phyloP scores from a whole-genome alignment of 192 early-diverging fungal species.

The Pilobolus umbonatus region DNA sequence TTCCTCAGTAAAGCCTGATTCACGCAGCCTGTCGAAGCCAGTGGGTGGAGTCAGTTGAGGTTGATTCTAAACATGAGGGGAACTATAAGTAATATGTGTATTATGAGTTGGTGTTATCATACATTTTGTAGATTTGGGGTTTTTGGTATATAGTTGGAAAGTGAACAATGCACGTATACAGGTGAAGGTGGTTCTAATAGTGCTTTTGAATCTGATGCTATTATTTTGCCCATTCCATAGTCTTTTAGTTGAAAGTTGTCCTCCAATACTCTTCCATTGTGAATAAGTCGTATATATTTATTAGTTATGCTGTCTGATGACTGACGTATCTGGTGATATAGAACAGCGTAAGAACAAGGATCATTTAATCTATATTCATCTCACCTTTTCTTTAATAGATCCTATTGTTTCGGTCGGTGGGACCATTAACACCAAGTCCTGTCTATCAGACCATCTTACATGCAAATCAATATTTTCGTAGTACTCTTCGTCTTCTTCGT shows the following conservation, averaged over 20 bases:
- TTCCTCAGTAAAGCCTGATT: slow-evolving; percentile 54
- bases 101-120: slow-evolving; percentile 1
- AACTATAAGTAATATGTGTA: background rate
- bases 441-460: slow-evolving; percentile 36
- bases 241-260: slow-evolving; percentile 33
- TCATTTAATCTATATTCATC: background rate
- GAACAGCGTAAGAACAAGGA: background rate
- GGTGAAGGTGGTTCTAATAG: slow-evolving; percentile 26
- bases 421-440: slow-evolving; percentile 31
- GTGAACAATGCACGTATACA: slow-evolving; percentile 50
- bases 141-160: slow-evolving; percentile 40
- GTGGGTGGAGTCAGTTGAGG: slow-evolving; percentile 39
- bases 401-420: slow-evolving; percentile 32
- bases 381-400: slow-evolving; percentile 44
- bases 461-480: slow-evolving; percentile 32
- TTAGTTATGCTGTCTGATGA: slow-evolving; percentile 21
- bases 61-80: slow-evolving; percentile 18
- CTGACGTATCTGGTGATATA: slow-evolving; percentile 21
- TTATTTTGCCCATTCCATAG: slow-evolving; percentile 21
- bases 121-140: slow-evolving; percentile 1
- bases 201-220: slow-evolving; percentile 19
- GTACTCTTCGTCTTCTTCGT: slow-evolving; percentile 9
- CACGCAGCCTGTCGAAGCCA: slow-evolving; percentile 55
- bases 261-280: slow-evolving; percentile 42
- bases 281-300: slow-evolving; percentile 49